Evolutionary conservation across 2,329 filamentous ascomycete genomes (phyloP).

Genomic region (Verruconis gallopava): DNA sequence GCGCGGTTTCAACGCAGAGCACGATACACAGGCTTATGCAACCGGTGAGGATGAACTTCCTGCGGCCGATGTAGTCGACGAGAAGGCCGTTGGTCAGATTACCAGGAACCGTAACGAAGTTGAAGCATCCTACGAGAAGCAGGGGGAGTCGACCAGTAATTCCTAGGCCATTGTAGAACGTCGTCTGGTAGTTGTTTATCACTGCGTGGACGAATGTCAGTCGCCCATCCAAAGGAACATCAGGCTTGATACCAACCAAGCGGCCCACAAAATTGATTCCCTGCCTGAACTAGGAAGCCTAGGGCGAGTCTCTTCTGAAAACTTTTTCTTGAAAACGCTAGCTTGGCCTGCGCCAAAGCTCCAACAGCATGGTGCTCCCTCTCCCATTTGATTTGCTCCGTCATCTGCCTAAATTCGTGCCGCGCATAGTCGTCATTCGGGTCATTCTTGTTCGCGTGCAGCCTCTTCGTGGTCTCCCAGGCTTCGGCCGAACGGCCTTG

Average conservation of each 20-base stretch:
- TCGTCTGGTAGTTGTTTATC: slow-evolving; percentile 14
- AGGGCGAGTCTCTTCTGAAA: slow-evolving; percentile 11
- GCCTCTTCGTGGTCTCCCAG: slow-evolving; percentile 4
- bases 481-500: slow-evolving; percentile 1
- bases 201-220: too few species aligned
- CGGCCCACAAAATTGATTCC: slow-evolving; percentile 10
- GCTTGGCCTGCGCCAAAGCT: slow-evolving; percentile 5
- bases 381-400: slow-evolving; percentile 11
- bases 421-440: slow-evolving; percentile 11
- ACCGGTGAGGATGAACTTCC: slow-evolving; percentile 11
- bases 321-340: slow-evolving; percentile 10
- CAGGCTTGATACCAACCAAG: background rate
- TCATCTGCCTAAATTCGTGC: slow-evolving; percentile 12
- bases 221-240: too few species aligned
- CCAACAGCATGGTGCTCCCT: slow-evolving; percentile 9
- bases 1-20: slow-evolving; percentile 11
- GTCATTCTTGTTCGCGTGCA: slow-evolving; percentile 11
- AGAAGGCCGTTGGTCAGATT: slow-evolving; percentile 11
- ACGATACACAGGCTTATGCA: slow-evolving; percentile 9
- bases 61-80: slow-evolving; percentile 11
- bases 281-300: slow-evolving; percentile 11
- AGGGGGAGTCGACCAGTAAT: slow-evolving; percentile 11
- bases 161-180: slow-evolving; percentile 13
- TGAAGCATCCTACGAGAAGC: slow-evolving; percentile 12
- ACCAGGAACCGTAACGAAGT: slow-evolving; percentile 12